Conservation (phyloP, 2,329 filamentous ascomycete genomes). For the Fusarium lateritium region DNA sequence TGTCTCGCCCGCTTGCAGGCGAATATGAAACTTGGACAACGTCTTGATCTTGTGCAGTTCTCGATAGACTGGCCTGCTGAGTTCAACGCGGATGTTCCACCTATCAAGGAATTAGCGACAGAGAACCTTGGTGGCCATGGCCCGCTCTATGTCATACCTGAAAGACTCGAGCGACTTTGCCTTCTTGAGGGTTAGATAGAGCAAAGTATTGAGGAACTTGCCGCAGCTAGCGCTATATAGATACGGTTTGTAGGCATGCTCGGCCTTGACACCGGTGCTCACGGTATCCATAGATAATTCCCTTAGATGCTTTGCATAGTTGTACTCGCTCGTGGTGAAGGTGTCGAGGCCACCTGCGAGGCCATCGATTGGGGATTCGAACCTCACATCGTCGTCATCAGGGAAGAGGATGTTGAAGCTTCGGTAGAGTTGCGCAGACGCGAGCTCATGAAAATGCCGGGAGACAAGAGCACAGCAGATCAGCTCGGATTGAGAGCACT, state of each 20-base stretch:
- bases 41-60: constrained; percentile 68
- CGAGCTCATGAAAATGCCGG: constrained; percentile 69
- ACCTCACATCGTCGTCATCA: constrained; percentile 68
- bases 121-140: constrained; percentile 4
- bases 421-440: constrained; percentile 71
- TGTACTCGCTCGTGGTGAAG: constrained; percentile 73
- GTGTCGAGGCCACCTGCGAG: constrained; percentile 73
- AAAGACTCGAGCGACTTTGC: constrained; percentile 70
- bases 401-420: constrained; percentile 73
- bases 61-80: constrained; percentile 71
- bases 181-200: constrained; percentile 70
- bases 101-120: constrained; percentile 51
- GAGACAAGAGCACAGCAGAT: constrained; percentile 72
- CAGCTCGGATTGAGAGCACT: constrained; percentile 68
- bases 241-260: constrained; percentile 68
- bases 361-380: constrained; percentile 69
- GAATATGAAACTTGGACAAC: constrained; percentile 69
- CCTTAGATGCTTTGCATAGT: constrained; percentile 72
- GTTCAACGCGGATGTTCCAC: constrained; percentile 76
- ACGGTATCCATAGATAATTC: constrained; percentile 71
- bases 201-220: constrained; percentile 74
- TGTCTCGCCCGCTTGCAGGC: constrained; percentile 71
- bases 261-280: constrained; percentile 66
- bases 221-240: constrained; percentile 70
- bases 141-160: constrained; percentile 58